phyloP scores from a whole-genome alignment of 2,329 filamentous ascomycete species.

The Aspergillus sergii region DNA sequence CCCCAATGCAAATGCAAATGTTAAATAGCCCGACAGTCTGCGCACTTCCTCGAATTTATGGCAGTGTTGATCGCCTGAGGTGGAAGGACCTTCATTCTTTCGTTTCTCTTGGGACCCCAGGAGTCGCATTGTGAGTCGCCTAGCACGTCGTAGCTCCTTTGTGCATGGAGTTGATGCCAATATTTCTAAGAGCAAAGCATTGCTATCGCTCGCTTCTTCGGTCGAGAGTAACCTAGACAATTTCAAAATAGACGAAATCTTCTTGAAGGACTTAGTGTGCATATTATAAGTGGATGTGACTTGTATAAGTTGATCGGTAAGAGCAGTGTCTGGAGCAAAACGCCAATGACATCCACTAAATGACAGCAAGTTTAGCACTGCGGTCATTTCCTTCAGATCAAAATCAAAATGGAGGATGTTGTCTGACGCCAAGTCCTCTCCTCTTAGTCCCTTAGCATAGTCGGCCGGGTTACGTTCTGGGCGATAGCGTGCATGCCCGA shows the following conservation, averaged over 20 bases:
- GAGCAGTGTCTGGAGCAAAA: slow-evolving; percentile 18
- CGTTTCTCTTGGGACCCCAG: neutral
- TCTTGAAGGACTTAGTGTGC: slow-evolving; percentile 5
- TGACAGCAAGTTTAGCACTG: slow-evolving; percentile 22
- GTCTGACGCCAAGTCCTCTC: neutral
- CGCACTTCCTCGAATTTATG: slow-evolving; percentile 2
- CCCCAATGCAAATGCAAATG: slow-evolving; percentile 15
- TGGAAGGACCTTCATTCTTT: neutral
- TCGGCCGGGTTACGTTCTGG: slow-evolving; percentile 14
- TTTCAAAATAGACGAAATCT: slow-evolving; percentile 14
- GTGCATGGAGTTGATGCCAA: neutral
- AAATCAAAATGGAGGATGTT: slow-evolving; percentile 31
- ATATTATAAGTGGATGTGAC: slow-evolving; percentile 12
- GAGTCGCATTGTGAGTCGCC: slow-evolving; percentile 7
- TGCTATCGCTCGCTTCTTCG: slow-evolving; percentile 11
- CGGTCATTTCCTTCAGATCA: slow-evolving; percentile 23
- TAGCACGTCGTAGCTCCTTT: slow-evolving; percentile 1
- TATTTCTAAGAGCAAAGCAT: slow-evolving; percentile 11
- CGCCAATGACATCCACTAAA: slow-evolving; percentile 11
- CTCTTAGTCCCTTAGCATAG: slow-evolving; percentile 14
- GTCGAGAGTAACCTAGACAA: slow-evolving; percentile 12
- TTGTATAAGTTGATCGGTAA: slow-evolving; percentile 25
- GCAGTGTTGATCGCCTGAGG: neutral
- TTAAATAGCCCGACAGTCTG: slow-evolving; percentile 12
- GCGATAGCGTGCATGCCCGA: slow-evolving; percentile 16